Percentiles rank a stretch among this genome's conserved stretches.
Conservation (phyloP, 2,329 filamentous ascomycete genomes). For the Ophiostoma fasciatum region DNA sequence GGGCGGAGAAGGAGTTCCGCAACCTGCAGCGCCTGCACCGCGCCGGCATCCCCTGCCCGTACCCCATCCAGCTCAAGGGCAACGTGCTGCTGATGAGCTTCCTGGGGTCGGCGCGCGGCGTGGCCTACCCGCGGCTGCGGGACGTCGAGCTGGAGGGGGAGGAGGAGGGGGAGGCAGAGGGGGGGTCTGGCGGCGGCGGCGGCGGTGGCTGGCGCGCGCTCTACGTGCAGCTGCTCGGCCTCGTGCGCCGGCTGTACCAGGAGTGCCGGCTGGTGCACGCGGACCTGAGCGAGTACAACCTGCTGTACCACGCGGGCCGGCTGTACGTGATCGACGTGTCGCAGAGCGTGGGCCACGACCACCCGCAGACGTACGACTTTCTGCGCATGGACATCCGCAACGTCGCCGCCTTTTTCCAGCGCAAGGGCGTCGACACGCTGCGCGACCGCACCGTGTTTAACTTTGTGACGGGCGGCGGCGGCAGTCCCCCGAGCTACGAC, state of each 20-base stretch:
- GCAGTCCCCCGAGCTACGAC: slow-evolving; percentile 20
- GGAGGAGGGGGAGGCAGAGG: slow-evolving; percentile 40
- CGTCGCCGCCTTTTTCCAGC: slow-evolving; percentile 78
- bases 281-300: slow-evolving; percentile 96
- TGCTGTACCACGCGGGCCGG: slow-evolving; percentile 69
- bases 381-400: slow-evolving; percentile 98
- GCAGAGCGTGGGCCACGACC: slow-evolving; percentile 93
- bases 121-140: slow-evolving; percentile 74
- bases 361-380: slow-evolving; percentile 84
- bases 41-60: slow-evolving; percentile 78
- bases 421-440: slow-evolving; percentile 69
- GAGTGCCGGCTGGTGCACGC: slow-evolving; percentile 85
- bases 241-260: slow-evolving; percentile 91
- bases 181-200: slow-evolving; percentile 2
- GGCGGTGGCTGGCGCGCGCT: slow-evolving; percentile 55
- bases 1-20: slow-evolving; percentile 97
- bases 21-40: slow-evolving; percentile 75
- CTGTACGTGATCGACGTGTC: slow-evolving; percentile 96
- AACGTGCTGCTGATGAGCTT: slow-evolving; percentile 95
- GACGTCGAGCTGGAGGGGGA: slow-evolving; percentile 57
- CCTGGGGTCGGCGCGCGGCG: slow-evolving; percentile 72
- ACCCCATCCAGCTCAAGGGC: slow-evolving; percentile 77
- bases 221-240: slow-evolving; percentile 69
- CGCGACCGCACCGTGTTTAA: slow-evolving; percentile 68
- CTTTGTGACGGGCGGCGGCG: slow-evolving; percentile 59